Percentiles rank a stretch among this genome's conserved stretches.
These are phyloP conservation scores for Logfia minima DNA, from an alignment of 129 eudicot species.

Conservation along the genomic window DNA sequence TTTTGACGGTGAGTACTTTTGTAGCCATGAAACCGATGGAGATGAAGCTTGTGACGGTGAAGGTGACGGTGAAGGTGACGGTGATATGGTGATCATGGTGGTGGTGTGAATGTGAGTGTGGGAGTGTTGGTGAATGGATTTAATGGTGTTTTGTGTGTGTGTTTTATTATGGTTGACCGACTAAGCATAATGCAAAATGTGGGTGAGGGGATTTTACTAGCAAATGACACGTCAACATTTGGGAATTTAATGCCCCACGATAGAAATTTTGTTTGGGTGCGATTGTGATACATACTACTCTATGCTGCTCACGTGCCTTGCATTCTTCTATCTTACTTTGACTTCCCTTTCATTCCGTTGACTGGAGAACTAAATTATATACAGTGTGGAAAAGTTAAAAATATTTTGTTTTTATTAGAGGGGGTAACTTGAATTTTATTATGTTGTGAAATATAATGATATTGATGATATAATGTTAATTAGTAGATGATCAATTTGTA, in stretches of 20 bases:
- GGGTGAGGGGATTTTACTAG: conserved; percentile 28
- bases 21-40: conserved; percentile 22
- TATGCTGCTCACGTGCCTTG: conserved; percentile 25
- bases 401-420: too few relatives aligned
- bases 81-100: conserved; percentile 26
- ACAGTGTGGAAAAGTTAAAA: too few relatives aligned
- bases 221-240: conserved; percentile 39
- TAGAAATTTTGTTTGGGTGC: conserved; percentile 28
- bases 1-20: conserved; percentile 45
- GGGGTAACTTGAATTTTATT: too few relatives aligned
- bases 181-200: conserved; percentile 9
- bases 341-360: not conserved
- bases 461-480: too few relatives aligned
- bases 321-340: conserved; percentile 22
- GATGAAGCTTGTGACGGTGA: conserved; percentile 20
- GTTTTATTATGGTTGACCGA: conserved; percentile 35
- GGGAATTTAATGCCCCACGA: conserved; percentile 39
- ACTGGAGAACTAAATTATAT: too few relatives aligned
- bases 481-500: too few relatives aligned
- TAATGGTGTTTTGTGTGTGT: conserved; percentile 19
- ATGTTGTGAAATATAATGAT: too few relatives aligned
- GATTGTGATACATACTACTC: conserved; percentile 27
- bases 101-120: conserved; percentile 14
- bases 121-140: conserved; percentile 18
- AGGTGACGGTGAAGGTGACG: conserved; percentile 26